These are phyloP conservation scores for Vanrija pseudolonga DNA, from an alignment of 1,284 basidiomycete genomes.

Conservation along the genomic window DNA sequence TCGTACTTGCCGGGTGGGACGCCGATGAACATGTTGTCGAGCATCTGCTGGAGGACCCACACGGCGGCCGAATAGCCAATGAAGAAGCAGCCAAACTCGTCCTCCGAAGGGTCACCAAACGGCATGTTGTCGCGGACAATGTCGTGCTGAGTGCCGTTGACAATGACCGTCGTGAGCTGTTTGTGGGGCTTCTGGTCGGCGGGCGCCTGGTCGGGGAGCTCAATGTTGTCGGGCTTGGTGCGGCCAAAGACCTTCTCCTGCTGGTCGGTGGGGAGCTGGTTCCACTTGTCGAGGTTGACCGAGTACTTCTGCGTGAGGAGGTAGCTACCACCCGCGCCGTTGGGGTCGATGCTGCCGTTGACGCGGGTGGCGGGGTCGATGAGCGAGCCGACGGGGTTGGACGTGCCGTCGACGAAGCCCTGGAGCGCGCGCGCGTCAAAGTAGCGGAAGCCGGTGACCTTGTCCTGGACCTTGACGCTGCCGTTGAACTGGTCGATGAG, in stretches of 20 bases:
- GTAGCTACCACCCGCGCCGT: conserved; percentile 8
- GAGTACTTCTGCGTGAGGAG: conserved; percentile 16
- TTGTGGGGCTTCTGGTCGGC: conserved; percentile 17
- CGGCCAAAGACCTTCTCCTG: conserved; percentile 16
- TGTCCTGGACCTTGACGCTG: conserved; percentile 6
- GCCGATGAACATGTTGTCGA: conserved; percentile 18
- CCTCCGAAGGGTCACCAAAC: conserved; percentile 9
- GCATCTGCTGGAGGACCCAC: conserved; percentile 20
- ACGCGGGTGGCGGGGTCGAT: neutral
- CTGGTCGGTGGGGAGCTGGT: conserved; percentile 5
- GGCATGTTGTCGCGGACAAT: conserved; percentile 22
- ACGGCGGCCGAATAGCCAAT: conserved; percentile 14
- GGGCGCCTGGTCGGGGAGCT: conserved; percentile 7
- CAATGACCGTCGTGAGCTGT: conserved; percentile 11
- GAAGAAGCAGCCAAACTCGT: conserved; percentile 15
- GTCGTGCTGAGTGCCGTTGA: conserved; percentile 10
- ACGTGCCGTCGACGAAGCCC: conserved; percentile 19
- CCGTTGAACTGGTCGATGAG: conserved; percentile 7
- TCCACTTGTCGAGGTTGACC: conserved; percentile 16
- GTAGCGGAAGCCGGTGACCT: conserved; percentile 15
- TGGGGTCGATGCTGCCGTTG: neutral
- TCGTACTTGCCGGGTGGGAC: conserved; percentile 15
- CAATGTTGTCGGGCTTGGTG: conserved; percentile 17
- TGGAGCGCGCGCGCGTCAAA: conserved; percentile 19
- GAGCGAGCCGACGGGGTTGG: conserved; percentile 15